Evolutionary conservation across 2,329 filamentous ascomycete species (phyloP), one percentile per base, ranked within the genome.

Genomic region (Ceratocystis diversiconidia): DNA sequence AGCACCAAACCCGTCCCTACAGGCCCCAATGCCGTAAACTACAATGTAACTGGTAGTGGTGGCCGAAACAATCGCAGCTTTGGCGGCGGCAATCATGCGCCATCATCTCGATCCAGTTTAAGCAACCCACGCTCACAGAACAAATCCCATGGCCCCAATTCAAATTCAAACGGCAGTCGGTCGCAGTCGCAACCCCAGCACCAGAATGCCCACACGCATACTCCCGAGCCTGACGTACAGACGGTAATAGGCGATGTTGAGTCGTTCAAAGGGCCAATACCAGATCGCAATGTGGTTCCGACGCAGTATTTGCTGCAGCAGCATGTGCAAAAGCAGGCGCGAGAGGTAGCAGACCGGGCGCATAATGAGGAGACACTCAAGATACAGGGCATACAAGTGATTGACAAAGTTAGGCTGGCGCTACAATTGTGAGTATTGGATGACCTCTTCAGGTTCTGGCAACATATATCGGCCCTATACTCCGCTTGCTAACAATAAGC

Each of bases 301-400:
- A 77, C 81, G 62, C 89, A 90, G 66, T 97, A 92, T 76, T 83
- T 90, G 68, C 87, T 90, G 69, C 90, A 96, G 73, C 86, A 90
- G 71, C 85, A 85, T 70, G 83, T 97, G 65, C 86, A 90, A 68
- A 85, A 86, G 73, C 81, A 95, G 66, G 80, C 81, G 57, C 82
- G 83, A 22, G 85, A 86, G 68, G 85, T 85, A 48, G 84, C 87
- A 71, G 88, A 89, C 72, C 85, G 89, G 63, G 84, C 88, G 46
- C 85, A 88, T 66, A 59, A 60, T 12, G 92, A 97, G 74, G 89
- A 92, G 72, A 84, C 78, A 68, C 85, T 90, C 69, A 85, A 92
- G 63, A 77, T 97, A 57, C 90, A 94, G 72, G 94, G 92, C 19
- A 87, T 96, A 8, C 84, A 90, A 67, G 88, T 92, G 80, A 92